Evolutionary conservation across 148 eudicot genomes (phyloP), one percentile per base, ranked within the genome.

Genomic region (Drosera capensis): DNA sequence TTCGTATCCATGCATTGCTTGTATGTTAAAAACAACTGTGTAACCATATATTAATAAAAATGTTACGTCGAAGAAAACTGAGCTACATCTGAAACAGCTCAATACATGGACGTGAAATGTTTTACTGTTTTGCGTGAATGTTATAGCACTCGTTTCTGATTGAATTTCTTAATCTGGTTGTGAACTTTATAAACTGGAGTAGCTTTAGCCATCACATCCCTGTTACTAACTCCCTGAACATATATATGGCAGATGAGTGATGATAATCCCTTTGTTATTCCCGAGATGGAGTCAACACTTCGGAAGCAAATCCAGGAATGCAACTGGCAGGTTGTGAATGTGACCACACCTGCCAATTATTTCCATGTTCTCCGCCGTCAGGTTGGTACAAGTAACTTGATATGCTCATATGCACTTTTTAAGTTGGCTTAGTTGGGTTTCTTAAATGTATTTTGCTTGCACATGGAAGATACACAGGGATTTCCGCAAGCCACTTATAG

Each of bases 261-360:
- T 57, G 78, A 83, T 51, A 63, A 83, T 54, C 83, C 83, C 14
- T 83, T 11, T 53, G 70, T 76, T 43, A 79, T 83, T 47, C 86
- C 94, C 14, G 80, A 79, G 87, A 82, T 76, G 83, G 94, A 83
- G 38, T 66, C 72, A 24, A 82, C 83, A 53, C 77, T 72, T 14
- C 43, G 83, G 43, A 82, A 55, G 47, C 86, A 78, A 61, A 79
- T 79, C 50, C 86, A 82, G 62, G 77, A 69, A 57, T 82, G 86
- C 69, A 82, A 82, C 62, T 75, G 86, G 87, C 94, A 79, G 56
- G 78, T 79, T 66, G 87, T 75, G 46, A 75, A 79, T 60, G 83
- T 71, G 42, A 82, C 87, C 18, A 79, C 86, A 16, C 94, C 94
- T 16, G 87, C 87, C 55, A 79, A 79, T 57, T 79, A 79, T 64